A percentile compares a stretch with the other conserved stretches of the same genome.
These are phyloP conservation scores for Cetradonia linearis DNA, from an alignment of 495 filamentous ascomycete genomes.

Conservation along the genomic window DNA sequence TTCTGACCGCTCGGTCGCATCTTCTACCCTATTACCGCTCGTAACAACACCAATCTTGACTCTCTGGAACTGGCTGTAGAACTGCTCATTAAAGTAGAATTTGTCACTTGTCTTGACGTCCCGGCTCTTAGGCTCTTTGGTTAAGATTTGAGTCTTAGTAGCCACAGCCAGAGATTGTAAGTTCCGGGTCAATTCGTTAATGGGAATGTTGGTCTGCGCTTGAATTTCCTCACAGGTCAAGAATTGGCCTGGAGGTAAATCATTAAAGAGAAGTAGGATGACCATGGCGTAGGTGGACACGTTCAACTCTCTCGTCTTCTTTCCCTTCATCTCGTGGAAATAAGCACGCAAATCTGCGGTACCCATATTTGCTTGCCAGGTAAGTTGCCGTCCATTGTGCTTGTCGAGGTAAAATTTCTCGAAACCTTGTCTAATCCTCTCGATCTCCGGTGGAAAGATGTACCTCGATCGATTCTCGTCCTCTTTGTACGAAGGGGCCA, in stretches of 20 bases:
- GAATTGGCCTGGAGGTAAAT: conserved; percentile 50
- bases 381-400: conserved; percentile 75
- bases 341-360: conserved; percentile 74
- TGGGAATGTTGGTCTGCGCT: conserved; percentile 69
- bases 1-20: conserved; percentile 67
- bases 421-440: conserved; percentile 71
- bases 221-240: conserved; percentile 81
- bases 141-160: conserved; percentile 69
- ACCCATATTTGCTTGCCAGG: conserved; percentile 75
- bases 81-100: conserved; percentile 79
- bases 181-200: conserved; percentile 65
- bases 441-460: conserved; percentile 66
- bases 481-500: conserved; percentile 49
- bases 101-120: conserved; percentile 66
- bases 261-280: conserved; percentile 82
- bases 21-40: conserved; percentile 71
- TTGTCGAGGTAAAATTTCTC: conserved; percentile 82
- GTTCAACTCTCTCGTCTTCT: conserved; percentile 72
- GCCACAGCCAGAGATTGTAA: conserved; percentile 79
- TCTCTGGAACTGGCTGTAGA: conserved; percentile 69
- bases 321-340: conserved; percentile 66
- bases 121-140: conserved; percentile 77
- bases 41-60: conserved; percentile 75
- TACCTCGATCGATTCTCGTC: conserved; percentile 43
- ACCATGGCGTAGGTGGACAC: conserved; percentile 90